phyloP scores from a whole-genome alignment of 1,284 basidiomycete species.

The Rhodofomes roseus region DNA sequence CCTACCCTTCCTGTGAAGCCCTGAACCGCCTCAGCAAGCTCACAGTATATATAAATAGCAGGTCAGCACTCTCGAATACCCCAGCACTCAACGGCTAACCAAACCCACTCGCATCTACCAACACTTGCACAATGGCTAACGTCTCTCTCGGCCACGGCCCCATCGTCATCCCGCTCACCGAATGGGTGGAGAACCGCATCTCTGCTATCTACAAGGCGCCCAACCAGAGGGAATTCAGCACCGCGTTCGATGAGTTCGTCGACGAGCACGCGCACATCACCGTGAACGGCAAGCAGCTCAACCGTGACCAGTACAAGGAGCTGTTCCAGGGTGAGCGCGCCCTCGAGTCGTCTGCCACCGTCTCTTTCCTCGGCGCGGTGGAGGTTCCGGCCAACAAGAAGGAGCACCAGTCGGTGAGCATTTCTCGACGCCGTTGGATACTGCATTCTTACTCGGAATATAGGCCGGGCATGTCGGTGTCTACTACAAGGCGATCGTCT shows the following conservation, averaged over 20 bases:
- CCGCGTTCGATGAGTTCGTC: constrained; percentile 33
- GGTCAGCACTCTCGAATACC: not conserved
- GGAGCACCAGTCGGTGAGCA: constrained; percentile 14
- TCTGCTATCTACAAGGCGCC: constrained; percentile 30
- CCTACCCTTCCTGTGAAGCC: not conserved
- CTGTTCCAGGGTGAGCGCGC: constrained; percentile 16
- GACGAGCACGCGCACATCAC: constrained; percentile 24
- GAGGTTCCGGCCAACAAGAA: constrained; percentile 15
- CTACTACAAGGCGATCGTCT: constrained; percentile 22
- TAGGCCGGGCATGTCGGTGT: constrained; percentile 25
- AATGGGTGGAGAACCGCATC: constrained; percentile 32
- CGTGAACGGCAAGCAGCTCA: constrained; percentile 31
- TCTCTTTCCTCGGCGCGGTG: constrained; percentile 19
- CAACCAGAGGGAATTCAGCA: constrained; percentile 25
- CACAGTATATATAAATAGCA: not conserved
- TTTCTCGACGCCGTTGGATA: not conserved
- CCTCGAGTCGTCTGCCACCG: constrained; percentile 11
- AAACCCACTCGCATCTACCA: not conserved
- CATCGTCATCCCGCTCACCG: constrained; percentile 32
- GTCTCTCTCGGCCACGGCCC: constrained; percentile 3
- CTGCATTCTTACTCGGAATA: no score
- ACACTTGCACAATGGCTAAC: not conserved
- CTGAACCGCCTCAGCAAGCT: not conserved
- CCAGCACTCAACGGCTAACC: not conserved
- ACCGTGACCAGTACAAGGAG: constrained; percentile 23